Evolutionary conservation across 2,329 filamentous ascomycete genomes (phyloP).

Genomic region (Ophiostoma triangulosporum): DNA sequence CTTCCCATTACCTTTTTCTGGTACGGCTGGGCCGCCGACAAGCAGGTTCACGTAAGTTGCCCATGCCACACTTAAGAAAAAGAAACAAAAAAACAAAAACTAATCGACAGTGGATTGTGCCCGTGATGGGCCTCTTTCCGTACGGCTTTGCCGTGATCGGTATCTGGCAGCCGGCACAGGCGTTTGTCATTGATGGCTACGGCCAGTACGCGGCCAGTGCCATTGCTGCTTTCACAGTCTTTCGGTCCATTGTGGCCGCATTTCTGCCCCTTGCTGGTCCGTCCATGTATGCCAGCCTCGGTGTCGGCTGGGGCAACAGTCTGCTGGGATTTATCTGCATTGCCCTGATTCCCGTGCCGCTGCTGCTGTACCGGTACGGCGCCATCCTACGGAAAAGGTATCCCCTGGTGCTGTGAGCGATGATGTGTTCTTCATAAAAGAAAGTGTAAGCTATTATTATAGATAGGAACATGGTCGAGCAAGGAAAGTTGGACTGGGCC

Average conservation of each 20-base stretch:
- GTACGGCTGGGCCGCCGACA: conserved; percentile 25
- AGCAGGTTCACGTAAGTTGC: conserved; percentile 12
- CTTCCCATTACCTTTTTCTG: conserved; percentile 26
- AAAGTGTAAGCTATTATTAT: too few relatives aligned
- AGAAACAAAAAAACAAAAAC: too few relatives aligned
- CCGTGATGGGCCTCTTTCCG: conserved; percentile 16
- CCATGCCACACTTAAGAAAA: not conserved
- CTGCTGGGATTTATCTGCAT: conserved; percentile 30
- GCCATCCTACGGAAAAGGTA: conserved; percentile 16
- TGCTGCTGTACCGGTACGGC: conserved; percentile 42
- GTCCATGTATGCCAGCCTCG: conserved; percentile 40
- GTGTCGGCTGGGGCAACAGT: conserved; percentile 31
- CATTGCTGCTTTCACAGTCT: conserved; percentile 45
- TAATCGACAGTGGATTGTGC: conserved; percentile 8
- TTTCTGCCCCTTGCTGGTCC: conserved; percentile 43
- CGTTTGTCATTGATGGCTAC: conserved; percentile 49
- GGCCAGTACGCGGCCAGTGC: conserved; percentile 42
- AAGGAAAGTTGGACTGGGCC: not conserved
- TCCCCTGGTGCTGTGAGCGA: conserved; percentile 6
- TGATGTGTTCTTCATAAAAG: too few relatives aligned
- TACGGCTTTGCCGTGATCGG: conserved; percentile 22
- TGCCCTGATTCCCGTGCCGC: conserved; percentile 35
- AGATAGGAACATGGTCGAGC: not conserved
- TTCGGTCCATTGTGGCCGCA: conserved; percentile 40
- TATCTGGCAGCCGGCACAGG: conserved; percentile 21